These are phyloP conservation scores for Baudoinia panamericana DNA, from an alignment of 495 filamentous ascomycete genomes.

Conservation along the genomic window DNA sequence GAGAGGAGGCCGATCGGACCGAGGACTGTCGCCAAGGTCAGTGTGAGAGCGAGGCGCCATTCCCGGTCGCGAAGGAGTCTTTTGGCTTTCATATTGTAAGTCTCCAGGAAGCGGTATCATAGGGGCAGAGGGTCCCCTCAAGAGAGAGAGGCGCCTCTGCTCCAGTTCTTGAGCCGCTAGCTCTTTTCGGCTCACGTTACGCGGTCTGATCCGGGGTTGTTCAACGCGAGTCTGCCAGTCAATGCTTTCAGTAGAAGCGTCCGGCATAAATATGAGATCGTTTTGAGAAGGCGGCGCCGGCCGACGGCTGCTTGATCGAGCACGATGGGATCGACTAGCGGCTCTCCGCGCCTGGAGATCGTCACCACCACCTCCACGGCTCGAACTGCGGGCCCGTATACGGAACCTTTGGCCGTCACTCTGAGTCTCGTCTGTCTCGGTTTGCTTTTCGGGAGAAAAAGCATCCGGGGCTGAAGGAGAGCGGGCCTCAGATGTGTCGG, in stretches of 20 bases:
- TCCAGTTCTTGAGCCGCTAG: conserved; percentile 75
- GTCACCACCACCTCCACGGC: conserved; percentile 41
- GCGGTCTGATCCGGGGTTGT: conserved; percentile 5
- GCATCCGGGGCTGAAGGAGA: conserved; percentile 77
- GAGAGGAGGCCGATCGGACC: conserved; percentile 20
- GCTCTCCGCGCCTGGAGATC: conserved; percentile 35
- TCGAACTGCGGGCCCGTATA: conserved; percentile 44
- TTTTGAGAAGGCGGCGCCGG: too few relatives aligned
- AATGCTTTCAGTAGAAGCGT: conserved; percentile 3
- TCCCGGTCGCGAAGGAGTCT: conserved; percentile 21
- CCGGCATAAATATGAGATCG: conserved; percentile 31
- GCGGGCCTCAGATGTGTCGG: conserved; percentile 44
- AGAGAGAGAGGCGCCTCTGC: conserved; percentile 69
- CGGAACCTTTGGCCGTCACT: conserved; percentile 21
- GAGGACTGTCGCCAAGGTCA: conserved; percentile 27
- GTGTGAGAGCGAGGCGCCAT: conserved; percentile 26
- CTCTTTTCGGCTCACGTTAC: conserved; percentile 48
- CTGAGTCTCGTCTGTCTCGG: conserved; percentile 10
- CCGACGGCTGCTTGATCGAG: conserved; percentile 6
- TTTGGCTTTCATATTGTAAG: too few relatives aligned
- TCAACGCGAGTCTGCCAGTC: conserved; percentile 2
- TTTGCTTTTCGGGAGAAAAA: conserved; percentile 38
- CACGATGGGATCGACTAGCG: conserved; percentile 9
- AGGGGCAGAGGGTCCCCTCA: conserved; percentile 62
- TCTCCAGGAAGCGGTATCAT: conserved; percentile 70